Percentiles rank a stretch among this genome's conserved stretches.
Evolutionary conservation across 2,329 filamentous ascomycete genomes (phyloP).

Genomic region (Cylindrodendrum hubeiense): DNA sequence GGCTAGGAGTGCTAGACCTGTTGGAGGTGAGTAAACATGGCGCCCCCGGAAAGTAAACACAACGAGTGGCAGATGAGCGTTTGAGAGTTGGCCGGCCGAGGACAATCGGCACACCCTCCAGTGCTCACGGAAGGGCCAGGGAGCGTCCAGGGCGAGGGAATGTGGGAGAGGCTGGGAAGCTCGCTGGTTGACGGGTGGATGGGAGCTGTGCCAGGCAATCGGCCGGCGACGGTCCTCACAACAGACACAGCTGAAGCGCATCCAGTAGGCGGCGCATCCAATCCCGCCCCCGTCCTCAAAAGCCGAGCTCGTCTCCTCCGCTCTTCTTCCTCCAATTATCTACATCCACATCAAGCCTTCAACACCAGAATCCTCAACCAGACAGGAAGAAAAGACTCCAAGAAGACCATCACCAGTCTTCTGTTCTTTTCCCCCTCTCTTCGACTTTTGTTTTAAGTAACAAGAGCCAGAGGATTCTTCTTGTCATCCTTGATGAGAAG

Average conservation of each 20-base stretch:
- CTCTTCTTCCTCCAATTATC: conserved; percentile 53
- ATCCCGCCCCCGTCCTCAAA: conserved; percentile 55
- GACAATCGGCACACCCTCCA: conserved; percentile 41
- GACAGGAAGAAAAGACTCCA: conserved; percentile 51
- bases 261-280: conserved; percentile 36
- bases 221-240: conserved; percentile 1
- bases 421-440: conserved; percentile 52
- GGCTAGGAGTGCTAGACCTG: conserved; percentile 31
- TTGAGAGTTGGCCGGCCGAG: conserved; percentile 27
- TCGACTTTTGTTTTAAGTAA: conserved; percentile 68
- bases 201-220: conserved; percentile 12
- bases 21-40: conserved; percentile 42
- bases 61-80: conserved; percentile 38
- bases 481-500: conserved; percentile 80
- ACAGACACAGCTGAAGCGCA: conserved; percentile 26
- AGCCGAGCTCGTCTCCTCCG: conserved; percentile 49
- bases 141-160: neutral
- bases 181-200: conserved; percentile 20
- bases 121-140: neutral
- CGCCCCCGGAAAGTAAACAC: conserved; percentile 41
- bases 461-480: conserved; percentile 75
- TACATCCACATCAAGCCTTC: conserved; percentile 49
- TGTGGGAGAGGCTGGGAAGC: conserved; percentile 22
- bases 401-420: conserved; percentile 49
- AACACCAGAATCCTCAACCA: conserved; percentile 43